Base-by-base conservation (phyloP, 2,329 filamentous ascomycete genomes). In the Pseudocercospora crystallina region DNA sequence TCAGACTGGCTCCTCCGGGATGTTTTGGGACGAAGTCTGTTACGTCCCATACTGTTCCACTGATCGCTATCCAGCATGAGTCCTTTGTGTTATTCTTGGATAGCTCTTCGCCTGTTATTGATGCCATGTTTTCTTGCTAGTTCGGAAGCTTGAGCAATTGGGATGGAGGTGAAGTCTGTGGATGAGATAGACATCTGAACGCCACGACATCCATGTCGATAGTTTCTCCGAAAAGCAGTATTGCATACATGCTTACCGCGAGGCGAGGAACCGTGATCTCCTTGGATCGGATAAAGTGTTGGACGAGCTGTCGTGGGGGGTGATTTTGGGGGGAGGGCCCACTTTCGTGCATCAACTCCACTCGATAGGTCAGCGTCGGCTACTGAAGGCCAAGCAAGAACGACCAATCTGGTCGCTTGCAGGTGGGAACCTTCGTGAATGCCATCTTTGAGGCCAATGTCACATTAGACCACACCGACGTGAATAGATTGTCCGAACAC, bases 31-130 rank as follows among this genome's bases (percentile, higher is more conserved):
- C 72, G 68, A 94, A 95, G 37, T 90, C 87, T 3, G 90, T 95
- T 51, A 95, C 87, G 76, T 95, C 89, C 73, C 94, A 96, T 57
- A 96, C 89, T 59, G 89, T 82, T 61, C 86, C 88, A 69, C 95
- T 92, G 20, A 96, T 79, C 46, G 91, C 80, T 1, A 96, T 89
- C 90, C 91, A 96, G 73, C 91, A 96, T 74, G 87, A 91, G 13
- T 91, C 83, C 47, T 80, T 67, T 2, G 86, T 85, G 66, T 88
- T 92, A 74, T 96, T 90, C 66, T 90, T 87, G 56, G 86, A 86
- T 58, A 96, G 73, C 48, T 82, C 76, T 30, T 57, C 50, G 37
- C 39, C 51, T 12, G 36, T 38, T 34, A 59, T 50, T 14, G 48
- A 40, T 30, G 48, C 38, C 56, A 57, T 59, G 32, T 26, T 26